Evolutionary conservation across 768 basidiomycete species (phyloP).

Genomic region (Lyophyllum semitale): DNA sequence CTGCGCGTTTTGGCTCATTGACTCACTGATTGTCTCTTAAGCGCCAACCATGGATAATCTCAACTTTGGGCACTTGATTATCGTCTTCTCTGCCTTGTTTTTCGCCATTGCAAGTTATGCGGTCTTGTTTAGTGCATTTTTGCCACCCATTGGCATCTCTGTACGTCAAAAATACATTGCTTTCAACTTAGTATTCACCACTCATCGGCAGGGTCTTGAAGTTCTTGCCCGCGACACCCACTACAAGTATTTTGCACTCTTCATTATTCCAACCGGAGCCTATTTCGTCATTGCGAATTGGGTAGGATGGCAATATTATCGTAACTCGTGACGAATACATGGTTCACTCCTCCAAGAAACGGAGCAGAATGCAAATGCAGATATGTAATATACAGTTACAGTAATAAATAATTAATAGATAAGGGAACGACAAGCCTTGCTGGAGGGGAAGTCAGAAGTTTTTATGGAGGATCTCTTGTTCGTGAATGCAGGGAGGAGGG

Average conservation of each 20-base stretch:
- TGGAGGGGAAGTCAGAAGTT: neutral
- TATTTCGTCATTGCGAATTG: conserved; percentile 98
- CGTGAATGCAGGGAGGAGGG: conserved; percentile 45
- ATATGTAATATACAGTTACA: conserved; percentile 9
- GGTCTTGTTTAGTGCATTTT: conserved; percentile 64
- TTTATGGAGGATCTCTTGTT: conserved; percentile 34
- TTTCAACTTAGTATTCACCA: neutral
- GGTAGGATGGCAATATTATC: conserved; percentile 98
- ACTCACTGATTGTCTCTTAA: neutral
- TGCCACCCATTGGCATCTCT: conserved; percentile 50
- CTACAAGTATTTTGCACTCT: conserved; percentile 85
- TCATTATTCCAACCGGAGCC: conserved; percentile 78
- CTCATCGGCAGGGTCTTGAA: conserved; percentile 64
- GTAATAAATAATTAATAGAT: conserved; percentile 16
- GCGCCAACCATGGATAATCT: neutral
- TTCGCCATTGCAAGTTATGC: conserved; percentile 63
- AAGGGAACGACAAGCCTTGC: neutral
- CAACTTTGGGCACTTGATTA: conserved; percentile 47
- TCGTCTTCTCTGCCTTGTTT: conserved; percentile 50
- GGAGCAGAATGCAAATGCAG: neutral
- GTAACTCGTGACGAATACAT: conserved; percentile 68
- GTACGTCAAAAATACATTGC: conserved; percentile 38
- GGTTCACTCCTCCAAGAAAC: neutral
- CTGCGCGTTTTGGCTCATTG: neutral
- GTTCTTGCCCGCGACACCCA: conserved; percentile 71